A percentile compares a stretch with the other conserved stretches of the same genome.
phyloP scores from a whole-genome alignment of 192 early-diverging fungal species.

The Backusella mclennaniae region DNA sequence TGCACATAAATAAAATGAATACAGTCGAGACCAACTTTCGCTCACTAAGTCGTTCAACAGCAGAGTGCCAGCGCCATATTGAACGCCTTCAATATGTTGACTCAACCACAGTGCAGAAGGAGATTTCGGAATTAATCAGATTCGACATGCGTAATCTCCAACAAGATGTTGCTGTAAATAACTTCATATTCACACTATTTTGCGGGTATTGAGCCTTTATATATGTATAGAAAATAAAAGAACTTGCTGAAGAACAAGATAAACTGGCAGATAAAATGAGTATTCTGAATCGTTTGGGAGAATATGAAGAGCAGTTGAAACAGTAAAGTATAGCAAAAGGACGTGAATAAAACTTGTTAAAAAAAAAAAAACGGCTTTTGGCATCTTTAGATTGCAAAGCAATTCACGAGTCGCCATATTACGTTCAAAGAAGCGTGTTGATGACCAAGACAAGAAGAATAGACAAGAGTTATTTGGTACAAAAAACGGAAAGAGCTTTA shows the following conservation, averaged over 20 bases:
- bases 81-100: slow-evolving; percentile 7
- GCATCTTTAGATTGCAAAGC: slow-evolving; percentile 43
- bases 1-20: neutral
- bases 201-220: neutral
- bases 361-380: neutral
- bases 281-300: slow-evolving; percentile 41
- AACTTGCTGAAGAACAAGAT: slow-evolving; percentile 56
- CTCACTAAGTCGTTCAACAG: slow-evolving; percentile 14
- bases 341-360: neutral
- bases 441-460: slow-evolving; percentile 42
- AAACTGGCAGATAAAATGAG: slow-evolving; percentile 35
- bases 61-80: slow-evolving; percentile 26
- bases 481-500: slow-evolving; percentile 33
- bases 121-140: slow-evolving; percentile 6
- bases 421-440: slow-evolving; percentile 50
- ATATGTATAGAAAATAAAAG: slow-evolving; percentile 37
- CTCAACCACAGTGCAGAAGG: slow-evolving; percentile 16
- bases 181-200: neutral
- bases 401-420: slow-evolving; percentile 48
- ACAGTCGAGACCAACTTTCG: slow-evolving; percentile 18
- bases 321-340: slow-evolving; percentile 36
- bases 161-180: slow-evolving; percentile 22
- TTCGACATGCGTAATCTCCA: slow-evolving; percentile 13
- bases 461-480: slow-evolving; percentile 40
- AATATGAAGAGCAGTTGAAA: slow-evolving; percentile 51